A percentile compares a stretch with the other conserved stretches of the same genome.
phyloP scores from a whole-genome alignment of 2,329 filamentous ascomycete species.

The Diaporthe sp. region DNA sequence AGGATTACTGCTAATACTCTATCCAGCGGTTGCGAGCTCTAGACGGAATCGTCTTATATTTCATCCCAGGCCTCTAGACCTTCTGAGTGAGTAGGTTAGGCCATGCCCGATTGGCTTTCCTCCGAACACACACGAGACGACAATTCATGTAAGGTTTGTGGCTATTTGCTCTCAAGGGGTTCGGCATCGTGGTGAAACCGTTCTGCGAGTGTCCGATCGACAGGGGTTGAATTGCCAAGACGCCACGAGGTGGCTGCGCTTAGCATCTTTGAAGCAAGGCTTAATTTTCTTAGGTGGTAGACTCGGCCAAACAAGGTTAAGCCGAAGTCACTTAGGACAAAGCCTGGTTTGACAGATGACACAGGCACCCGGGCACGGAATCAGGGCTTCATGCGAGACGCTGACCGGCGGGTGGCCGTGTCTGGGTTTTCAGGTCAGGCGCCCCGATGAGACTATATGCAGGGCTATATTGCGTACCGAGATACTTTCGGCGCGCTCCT shows the following conservation, averaged over 20 bases:
- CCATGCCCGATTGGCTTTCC: constrained; percentile 17
- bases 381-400: constrained; percentile 5
- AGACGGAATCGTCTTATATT: constrained; percentile 19
- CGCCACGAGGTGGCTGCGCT: constrained; percentile 26
- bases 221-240: constrained; percentile 21
- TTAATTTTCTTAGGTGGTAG: constrained; percentile 7
- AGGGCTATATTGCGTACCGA: background rate
- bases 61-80: background rate
- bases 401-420: background rate
- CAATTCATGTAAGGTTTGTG: constrained; percentile 7
- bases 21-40: background rate
- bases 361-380: constrained; percentile 11
- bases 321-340: constrained; percentile 11
- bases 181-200: constrained; percentile 24
- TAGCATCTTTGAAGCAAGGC: constrained; percentile 29
- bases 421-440: constrained; percentile 7
- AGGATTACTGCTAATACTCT: no score
- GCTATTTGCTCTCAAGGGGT: background rate
- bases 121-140: constrained; percentile 31
- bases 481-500: background rate
- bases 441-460: constrained; percentile 3
- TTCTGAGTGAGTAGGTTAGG: background rate
- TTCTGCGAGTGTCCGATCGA: constrained; percentile 10
- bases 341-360: constrained; percentile 27
- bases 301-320: constrained; percentile 12